Evolutionary conservation across 2,329 filamentous ascomycete species (phyloP).

Genomic region (Fusarium nisikadoi): DNA sequence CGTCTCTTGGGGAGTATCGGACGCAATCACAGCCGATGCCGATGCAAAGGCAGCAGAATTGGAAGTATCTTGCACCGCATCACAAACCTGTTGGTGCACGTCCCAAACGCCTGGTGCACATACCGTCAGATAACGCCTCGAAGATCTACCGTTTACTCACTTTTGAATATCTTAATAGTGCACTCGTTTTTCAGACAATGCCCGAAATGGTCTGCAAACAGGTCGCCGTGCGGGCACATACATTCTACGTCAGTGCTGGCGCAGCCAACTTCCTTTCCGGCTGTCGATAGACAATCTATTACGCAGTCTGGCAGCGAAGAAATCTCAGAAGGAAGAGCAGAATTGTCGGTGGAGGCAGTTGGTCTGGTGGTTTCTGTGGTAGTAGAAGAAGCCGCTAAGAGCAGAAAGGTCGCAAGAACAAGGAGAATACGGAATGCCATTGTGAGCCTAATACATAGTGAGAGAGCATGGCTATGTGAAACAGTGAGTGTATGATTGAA

Average conservation of each 20-base stretch:
- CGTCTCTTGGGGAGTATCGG: neutral
- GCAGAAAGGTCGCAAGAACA: neutral
- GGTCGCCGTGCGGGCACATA: neutral
- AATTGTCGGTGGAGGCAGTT: neutral
- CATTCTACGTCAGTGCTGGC: neutral
- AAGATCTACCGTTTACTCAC: neutral
- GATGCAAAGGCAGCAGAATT: neutral
- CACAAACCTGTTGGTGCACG: neutral
- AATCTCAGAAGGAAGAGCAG: neutral
- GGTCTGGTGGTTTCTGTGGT: neutral
- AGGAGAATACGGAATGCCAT: neutral
- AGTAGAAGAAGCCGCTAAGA: neutral
- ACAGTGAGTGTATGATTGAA: too few species aligned
- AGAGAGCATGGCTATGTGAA: too few species aligned
- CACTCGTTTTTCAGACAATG: neutral
- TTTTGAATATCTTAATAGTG: neutral
- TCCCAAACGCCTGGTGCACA: neutral
- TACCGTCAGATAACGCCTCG: neutral
- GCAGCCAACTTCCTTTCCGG: neutral
- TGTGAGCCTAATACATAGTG: too few species aligned
- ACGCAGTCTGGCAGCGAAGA: neutral
- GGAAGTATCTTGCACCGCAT: neutral
- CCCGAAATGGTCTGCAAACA: neutral
- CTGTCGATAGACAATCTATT: neutral
- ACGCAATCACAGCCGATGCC: neutral